phyloP scores from a whole-genome alignment of 2,329 filamentous ascomycete species.

The Venturia asperata region DNA sequence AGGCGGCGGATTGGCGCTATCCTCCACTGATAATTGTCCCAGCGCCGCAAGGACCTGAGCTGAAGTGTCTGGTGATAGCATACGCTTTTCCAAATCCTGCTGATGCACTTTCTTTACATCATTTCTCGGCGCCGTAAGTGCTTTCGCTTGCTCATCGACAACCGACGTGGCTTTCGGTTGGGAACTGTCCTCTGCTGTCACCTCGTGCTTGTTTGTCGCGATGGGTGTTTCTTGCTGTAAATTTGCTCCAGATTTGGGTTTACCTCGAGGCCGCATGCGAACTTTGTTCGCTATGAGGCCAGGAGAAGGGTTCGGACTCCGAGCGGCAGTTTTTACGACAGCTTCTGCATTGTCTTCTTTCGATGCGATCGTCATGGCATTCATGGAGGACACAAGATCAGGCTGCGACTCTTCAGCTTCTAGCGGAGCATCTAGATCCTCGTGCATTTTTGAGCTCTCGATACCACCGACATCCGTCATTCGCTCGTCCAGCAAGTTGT shows the following conservation, averaged over 20 bases:
- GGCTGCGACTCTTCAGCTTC: background rate
- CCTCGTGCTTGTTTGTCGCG: background rate
- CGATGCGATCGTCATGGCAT: background rate
- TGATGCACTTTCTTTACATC: background rate
- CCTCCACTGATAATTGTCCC: background rate
- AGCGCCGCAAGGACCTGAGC: background rate
- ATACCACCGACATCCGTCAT: slow-evolving; percentile 62
- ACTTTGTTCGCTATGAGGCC: background rate
- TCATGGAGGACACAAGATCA: background rate
- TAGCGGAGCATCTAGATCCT: slow-evolving; percentile 25
- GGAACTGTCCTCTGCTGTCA: background rate
- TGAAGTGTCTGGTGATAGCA: background rate
- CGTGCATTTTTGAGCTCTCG: slow-evolving; percentile 53
- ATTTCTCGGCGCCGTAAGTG: background rate
- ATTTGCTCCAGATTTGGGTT: background rate
- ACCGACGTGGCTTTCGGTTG: background rate
- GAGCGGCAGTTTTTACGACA: background rate
- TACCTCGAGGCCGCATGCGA: background rate
- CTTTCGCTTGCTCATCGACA: background rate
- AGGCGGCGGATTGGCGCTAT: background rate
- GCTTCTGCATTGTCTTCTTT: background rate
- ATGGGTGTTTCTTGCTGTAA: background rate
- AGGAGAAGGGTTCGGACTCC: background rate
- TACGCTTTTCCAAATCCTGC: background rate
- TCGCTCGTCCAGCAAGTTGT: slow-evolving; percentile 54